phyloP scores from a whole-genome alignment of 768 basidiomycete genomes.

The Tulasnella sp. region DNA sequence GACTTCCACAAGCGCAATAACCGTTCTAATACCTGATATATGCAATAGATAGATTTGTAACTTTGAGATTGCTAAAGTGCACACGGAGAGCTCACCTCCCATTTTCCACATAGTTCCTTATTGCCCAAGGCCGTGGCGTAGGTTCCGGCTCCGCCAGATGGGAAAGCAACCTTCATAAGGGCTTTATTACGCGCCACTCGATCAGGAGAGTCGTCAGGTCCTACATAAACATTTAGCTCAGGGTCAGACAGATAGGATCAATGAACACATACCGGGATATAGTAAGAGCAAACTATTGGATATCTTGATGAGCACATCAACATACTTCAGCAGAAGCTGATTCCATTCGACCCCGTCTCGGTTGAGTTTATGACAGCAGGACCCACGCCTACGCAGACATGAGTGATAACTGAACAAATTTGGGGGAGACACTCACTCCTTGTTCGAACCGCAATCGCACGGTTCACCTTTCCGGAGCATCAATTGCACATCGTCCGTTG shows the following conservation, averaged over 20 bases:
- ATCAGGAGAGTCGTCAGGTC: constrained; percentile 61
- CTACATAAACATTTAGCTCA: constrained; percentile 42
- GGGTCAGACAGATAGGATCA: neutral
- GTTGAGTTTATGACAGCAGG: constrained; percentile 52
- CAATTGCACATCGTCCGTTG: constrained; percentile 62
- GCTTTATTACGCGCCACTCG: constrained; percentile 67
- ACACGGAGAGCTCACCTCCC: constrained; percentile 52
- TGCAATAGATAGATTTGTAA: neutral
- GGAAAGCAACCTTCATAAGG: constrained; percentile 62
- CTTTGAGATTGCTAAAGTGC: neutral
- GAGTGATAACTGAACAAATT: neutral
- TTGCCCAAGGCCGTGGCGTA: constrained; percentile 61
- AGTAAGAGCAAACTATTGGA: constrained; percentile 87
- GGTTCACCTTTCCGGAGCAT: constrained; percentile 65
- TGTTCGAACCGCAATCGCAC: constrained; percentile 65
- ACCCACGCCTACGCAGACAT: constrained; percentile 50
- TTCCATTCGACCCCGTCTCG: constrained; percentile 41
- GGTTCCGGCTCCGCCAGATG: constrained; percentile 47
- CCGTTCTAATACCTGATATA: constrained; percentile 59
- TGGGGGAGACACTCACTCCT: constrained; percentile 46
- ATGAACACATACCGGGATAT: constrained; percentile 58
- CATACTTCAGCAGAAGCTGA: constrained; percentile 61
- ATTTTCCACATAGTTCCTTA: constrained; percentile 76
- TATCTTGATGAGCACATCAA: constrained; percentile 77
- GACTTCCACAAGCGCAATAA: constrained; percentile 66